phyloP scores from a whole-genome alignment of 495 filamentous ascomycete genomes.

The Aspergillus carlsbadensis region DNA sequence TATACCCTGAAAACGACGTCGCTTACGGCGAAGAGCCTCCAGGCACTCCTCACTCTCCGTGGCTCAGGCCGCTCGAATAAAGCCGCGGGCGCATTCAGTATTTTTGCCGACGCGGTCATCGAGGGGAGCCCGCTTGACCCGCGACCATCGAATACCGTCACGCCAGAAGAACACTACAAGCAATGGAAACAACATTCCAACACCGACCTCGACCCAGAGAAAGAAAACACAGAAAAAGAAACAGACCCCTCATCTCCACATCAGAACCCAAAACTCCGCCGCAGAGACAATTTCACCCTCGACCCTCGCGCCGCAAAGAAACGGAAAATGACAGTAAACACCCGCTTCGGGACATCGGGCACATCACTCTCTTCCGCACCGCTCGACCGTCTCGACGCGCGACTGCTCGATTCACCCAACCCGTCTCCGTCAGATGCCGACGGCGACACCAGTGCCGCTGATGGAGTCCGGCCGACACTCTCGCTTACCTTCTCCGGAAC shows the following conservation, averaged over 20 bases:
- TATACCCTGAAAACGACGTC: constrained; percentile 65
- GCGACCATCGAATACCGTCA: constrained; percentile 39
- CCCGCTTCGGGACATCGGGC: constrained; percentile 41
- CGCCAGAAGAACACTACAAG: constrained; percentile 40
- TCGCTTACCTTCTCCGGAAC: constrained; percentile 67
- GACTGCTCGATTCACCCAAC: constrained; percentile 29
- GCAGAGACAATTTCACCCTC: constrained; percentile 39
- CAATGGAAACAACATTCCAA: constrained; percentile 13
- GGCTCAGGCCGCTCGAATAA: constrained; percentile 65
- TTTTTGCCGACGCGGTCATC: constrained; percentile 66
- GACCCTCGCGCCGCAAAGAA: constrained; percentile 54
- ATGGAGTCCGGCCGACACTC: constrained; percentile 36
- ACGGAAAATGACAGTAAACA: constrained; percentile 57
- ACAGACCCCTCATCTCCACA: not conserved
- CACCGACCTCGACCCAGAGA: constrained; percentile 23
- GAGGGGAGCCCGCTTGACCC: constrained; percentile 59
- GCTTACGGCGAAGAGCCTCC: constrained; percentile 65
- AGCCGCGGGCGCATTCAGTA: constrained; percentile 73
- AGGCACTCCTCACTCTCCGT: constrained; percentile 60
- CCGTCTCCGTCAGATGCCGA: constrained; percentile 4
- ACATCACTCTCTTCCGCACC: constrained; percentile 24
- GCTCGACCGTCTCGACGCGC: constrained; percentile 34
- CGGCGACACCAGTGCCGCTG: constrained; percentile 16
- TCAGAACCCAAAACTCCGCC: not conserved
- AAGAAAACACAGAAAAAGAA: constrained; percentile 11